Evolutionary conservation across 148 eudicot species (phyloP), one percentile per base, ranked within the genome.

Genomic region (Amaranthus cruentus): DNA sequence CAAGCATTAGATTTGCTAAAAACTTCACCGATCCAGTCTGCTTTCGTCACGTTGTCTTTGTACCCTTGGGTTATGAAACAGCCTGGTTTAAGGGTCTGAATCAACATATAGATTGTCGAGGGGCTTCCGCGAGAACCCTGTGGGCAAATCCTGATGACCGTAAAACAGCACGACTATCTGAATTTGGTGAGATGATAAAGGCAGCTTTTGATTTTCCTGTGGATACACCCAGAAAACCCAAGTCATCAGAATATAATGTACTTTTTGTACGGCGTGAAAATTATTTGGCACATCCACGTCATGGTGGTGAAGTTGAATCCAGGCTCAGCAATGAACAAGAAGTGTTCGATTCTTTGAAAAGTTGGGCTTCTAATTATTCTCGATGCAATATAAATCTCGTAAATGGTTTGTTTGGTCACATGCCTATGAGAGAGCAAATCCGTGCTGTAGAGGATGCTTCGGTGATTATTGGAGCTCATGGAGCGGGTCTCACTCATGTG

Each of bases 401-500:
- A 18, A 95, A 95, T 71, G 98, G 98, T 15, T 71, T 88, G 51
- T 91, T 95, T 77, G 97, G 89, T 48, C 98, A 95, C 72, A 95
- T 95, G 98, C 58, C 90, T 28, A 95, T 95, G 97, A 91, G 84
- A 83, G 98, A 95, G 78, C 98, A 95, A 74, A 76, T 95, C 66
- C 84, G 86, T 69, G 96, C 92, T 47, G 90, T 95, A 48, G 91
- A 90, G 84, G 97, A 95, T 83, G 98, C 98, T 55, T 84, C 85
- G 0, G 96, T 95, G 55, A 91, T 95, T 55, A 79, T 91, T 18
- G 98, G 98, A 49, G 98, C 98, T 75, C 98, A 95, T 77, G 98
- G 98, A 50, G 97, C 98, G 6, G 98, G 98, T n/a, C 92, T 95
- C 59, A 95, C 98, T 73, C 98, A 95, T 52, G 87, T 91, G 79